phyloP scores from a whole-genome alignment of 495 filamentous ascomycete genomes.

The Aspergillus panamensis region DNA sequence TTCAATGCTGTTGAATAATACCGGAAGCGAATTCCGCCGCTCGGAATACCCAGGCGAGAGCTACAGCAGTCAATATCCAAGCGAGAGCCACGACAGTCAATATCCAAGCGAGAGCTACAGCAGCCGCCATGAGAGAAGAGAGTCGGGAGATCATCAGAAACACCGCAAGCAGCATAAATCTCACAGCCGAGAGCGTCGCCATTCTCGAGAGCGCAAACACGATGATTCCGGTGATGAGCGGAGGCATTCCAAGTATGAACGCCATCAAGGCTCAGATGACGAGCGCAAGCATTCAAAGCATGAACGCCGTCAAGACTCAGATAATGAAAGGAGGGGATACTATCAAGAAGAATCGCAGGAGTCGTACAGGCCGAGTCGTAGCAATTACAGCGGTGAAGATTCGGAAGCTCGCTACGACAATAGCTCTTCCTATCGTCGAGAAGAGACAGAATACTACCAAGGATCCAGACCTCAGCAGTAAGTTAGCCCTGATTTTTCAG shows the following conservation, averaged over 20 bases:
- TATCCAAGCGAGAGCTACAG: background rate
- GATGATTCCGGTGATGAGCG: constrained; percentile 5
- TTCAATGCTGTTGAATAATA: constrained; percentile 40
- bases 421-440: constrained; percentile 6
- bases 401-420: constrained; percentile 8
- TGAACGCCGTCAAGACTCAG: constrained; percentile 1
- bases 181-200: constrained; percentile 1
- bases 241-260: background rate
- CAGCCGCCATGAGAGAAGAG: background rate
- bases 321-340: constrained; percentile 3
- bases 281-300: background rate
- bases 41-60: background rate
- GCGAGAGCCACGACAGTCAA: background rate
- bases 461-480: constrained; percentile 10
- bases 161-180: background rate
- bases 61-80: background rate
- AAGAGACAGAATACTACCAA: background rate
- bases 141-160: background rate
- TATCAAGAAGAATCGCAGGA: constrained; percentile 7
- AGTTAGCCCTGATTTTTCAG: constrained; percentile 1
- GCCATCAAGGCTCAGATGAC: constrained; percentile 3
- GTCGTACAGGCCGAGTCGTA: constrained; percentile 18
- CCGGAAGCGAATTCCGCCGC: constrained; percentile 8
- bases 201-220: background rate
- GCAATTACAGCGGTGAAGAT: constrained; percentile 17